Conservation (phyloP, 2,329 filamentous ascomycete species). For the Venturia pyrina region DNA sequence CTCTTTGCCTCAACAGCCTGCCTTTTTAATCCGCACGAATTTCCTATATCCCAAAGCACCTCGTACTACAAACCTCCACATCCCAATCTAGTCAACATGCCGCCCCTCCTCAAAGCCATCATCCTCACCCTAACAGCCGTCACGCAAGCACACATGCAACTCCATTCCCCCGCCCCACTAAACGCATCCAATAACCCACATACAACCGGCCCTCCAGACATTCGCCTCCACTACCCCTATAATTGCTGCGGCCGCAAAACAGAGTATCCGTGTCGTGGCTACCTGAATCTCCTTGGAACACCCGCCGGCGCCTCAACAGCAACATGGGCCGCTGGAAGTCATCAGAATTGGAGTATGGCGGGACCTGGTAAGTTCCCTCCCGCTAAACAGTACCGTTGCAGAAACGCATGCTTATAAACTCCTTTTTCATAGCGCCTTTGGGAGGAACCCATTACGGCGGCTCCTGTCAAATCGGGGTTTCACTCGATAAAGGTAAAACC, state of each 20-base stretch:
- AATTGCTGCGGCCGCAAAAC: constrained; percentile 33
- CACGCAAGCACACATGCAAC: constrained; percentile 30
- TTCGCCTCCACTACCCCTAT: constrained; percentile 33
- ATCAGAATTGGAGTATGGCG: constrained; percentile 30
- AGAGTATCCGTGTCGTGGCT: constrained; percentile 33
- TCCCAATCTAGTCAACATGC: not conserved
- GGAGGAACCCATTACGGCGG: constrained; percentile 37
- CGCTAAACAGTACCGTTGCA: too few species aligned
- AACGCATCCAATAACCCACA: constrained; percentile 36
- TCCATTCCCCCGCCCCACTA: constrained; percentile 33
- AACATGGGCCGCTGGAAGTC: constrained; percentile 33
- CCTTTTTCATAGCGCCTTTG: constrained; percentile 13
- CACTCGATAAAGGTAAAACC: constrained; percentile 31
- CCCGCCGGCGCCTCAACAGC: constrained; percentile 32
- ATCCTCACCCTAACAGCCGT: constrained; percentile 6
- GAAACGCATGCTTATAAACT: not conserved
- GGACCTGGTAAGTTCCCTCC: constrained; percentile 17
- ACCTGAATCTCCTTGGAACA: constrained; percentile 33
- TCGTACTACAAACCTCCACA: not conserved
- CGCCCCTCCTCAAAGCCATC: not conserved
- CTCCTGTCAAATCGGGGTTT: constrained; percentile 38
- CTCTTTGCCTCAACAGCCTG: not conserved
- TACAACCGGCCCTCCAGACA: constrained; percentile 25
- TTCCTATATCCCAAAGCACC: not conserved
- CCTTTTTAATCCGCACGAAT: not conserved